Evolutionary conservation across 139 green algal species (phyloP).

Genomic region (Chloropicon primus): DNA sequence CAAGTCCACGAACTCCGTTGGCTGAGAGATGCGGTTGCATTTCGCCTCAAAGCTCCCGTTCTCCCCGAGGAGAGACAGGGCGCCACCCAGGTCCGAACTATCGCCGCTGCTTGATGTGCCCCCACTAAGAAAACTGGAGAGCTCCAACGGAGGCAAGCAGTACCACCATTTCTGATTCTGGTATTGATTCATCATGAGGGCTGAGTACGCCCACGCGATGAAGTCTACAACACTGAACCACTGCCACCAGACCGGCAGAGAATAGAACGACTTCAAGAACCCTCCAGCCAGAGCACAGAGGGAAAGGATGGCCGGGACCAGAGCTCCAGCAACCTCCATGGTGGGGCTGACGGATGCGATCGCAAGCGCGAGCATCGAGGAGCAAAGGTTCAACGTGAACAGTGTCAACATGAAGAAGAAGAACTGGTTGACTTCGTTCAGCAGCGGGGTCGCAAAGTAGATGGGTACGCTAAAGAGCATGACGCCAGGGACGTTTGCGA

Average conservation of each 20-base stretch:
- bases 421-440: not conserved
- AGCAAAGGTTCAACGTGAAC: not conserved
- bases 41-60: not conserved
- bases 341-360: not conserved
- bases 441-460: not conserved
- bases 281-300: not conserved
- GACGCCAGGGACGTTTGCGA: not conserved
- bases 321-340: not conserved
- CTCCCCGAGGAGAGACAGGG: not conserved
- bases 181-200: not conserved
- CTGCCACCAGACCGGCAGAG: not conserved
- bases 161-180: not conserved
- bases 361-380: not conserved
- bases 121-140: not conserved
- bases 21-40: not conserved
- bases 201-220: not conserved
- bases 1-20: not conserved
- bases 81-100: not conserved
- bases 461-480: not conserved
- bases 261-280: not conserved
- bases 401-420: not conserved
- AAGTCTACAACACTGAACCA: not conserved
- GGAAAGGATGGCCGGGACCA: not conserved
- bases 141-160: not conserved
- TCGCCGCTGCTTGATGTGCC: not conserved